Evolutionary conservation across 768 basidiomycete genomes (phyloP).

Genomic region (Pulveroboletus sp.): DNA sequence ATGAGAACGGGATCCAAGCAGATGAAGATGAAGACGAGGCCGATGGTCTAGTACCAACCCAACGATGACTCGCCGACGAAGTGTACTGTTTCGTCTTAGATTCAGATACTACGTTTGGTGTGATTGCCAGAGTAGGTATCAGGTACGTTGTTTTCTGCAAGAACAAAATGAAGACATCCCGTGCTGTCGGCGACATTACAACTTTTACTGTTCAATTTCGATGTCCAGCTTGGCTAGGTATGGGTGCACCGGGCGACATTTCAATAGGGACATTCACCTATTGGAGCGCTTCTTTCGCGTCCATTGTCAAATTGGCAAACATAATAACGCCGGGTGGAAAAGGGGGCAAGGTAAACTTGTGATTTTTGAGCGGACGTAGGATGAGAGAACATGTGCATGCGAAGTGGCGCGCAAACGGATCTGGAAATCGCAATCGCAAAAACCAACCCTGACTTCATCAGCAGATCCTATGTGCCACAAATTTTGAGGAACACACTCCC

Average conservation of each 20-base stretch:
- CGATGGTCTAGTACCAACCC: slow-evolving; percentile 27
- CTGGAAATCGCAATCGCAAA: slow-evolving; percentile 94
- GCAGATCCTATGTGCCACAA: too few relatives aligned
- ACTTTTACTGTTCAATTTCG: too few relatives aligned
- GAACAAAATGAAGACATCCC: too few relatives aligned
- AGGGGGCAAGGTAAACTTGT: slow-evolving; percentile 69
- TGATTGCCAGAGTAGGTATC: neutral
- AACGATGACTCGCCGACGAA: slow-evolving; percentile 32
- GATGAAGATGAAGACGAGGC: slow-evolving; percentile 21
- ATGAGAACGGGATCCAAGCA: slow-evolving; percentile 24
- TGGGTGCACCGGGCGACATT: too few relatives aligned
- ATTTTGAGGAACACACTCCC: too few relatives aligned
- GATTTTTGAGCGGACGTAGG: neutral
- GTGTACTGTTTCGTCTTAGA: neutral
- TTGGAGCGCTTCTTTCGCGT: slow-evolving; percentile 91
- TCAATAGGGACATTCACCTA: too few relatives aligned
- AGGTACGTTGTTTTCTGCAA: slow-evolving; percentile 19
- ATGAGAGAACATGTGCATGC: slow-evolving; percentile 50
- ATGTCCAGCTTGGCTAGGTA: too few relatives aligned
- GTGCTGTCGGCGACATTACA: too few relatives aligned
- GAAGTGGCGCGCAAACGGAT: slow-evolving; percentile 84
- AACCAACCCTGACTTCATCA: too few relatives aligned
- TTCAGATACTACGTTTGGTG: neutral
- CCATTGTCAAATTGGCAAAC: slow-evolving; percentile 88
- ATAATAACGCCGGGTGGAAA: slow-evolving; percentile 70